A percentile compares a stretch with the other conserved stretches of the same genome.
phyloP scores from a whole-genome alignment of 2,329 filamentous ascomycete species.

The Pseudogymnoascus sp. region DNA sequence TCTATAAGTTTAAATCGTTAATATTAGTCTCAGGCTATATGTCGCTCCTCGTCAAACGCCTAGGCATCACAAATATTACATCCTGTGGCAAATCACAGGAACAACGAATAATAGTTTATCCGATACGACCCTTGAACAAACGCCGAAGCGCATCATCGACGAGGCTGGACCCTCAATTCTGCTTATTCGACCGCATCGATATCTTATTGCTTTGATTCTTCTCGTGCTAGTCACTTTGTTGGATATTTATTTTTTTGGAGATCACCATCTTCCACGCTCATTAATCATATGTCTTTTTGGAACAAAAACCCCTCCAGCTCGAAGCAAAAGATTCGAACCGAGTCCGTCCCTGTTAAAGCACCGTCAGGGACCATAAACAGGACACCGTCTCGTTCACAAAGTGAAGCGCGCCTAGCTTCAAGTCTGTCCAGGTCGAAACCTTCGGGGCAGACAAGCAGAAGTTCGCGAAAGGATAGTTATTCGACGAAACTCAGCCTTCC shows the following conservation, averaged over 20 bases:
- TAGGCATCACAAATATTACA: no score
- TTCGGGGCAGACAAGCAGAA: neutral
- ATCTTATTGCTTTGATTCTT: slow-evolving; percentile 6
- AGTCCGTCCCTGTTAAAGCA: slow-evolving; percentile 7
- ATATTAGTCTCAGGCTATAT: neutral
- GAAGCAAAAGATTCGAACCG: slow-evolving; percentile 9
- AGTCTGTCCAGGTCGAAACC: neutral
- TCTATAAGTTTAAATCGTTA: no score
- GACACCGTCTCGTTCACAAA: slow-evolving; percentile 2
- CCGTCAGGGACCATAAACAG: neutral
- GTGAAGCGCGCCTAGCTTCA: neutral
- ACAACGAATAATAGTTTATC: neutral
- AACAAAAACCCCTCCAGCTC: slow-evolving; percentile 7
- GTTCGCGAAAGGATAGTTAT: slow-evolving; percentile 1
- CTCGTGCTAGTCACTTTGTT: neutral
- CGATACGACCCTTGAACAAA: neutral
- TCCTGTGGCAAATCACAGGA: neutral
- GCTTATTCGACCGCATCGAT: neutral
- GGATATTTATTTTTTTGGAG: neutral
- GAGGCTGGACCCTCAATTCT: slow-evolving; percentile 1
- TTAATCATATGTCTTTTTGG: slow-evolving; percentile 11
- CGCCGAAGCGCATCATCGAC: neutral
- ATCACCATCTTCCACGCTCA: neutral
- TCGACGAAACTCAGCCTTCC: neutral
- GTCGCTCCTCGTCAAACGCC: neutral